These are phyloP conservation scores for Candida takata DNA, from an alignment of 805 yeast species.

Conservation along the genomic window DNA sequence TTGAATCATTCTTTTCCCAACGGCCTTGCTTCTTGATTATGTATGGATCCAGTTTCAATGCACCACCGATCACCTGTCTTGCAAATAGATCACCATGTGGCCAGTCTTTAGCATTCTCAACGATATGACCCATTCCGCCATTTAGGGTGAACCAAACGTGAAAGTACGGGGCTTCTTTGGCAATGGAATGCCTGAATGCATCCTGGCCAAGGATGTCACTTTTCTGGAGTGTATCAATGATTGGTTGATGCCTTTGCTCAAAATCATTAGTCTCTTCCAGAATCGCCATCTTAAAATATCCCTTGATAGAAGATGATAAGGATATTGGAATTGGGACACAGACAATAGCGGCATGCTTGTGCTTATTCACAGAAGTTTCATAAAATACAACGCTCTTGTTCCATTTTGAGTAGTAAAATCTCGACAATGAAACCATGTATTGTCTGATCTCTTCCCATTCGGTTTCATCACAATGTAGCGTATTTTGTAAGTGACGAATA, in stretches of 20 bases:
- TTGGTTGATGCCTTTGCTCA: constrained; percentile 24
- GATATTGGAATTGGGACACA: constrained; percentile 38
- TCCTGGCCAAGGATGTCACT: constrained; percentile 18
- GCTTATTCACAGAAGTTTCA: constrained; percentile 31
- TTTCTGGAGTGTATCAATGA: constrained; percentile 32
- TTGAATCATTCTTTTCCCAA: constrained; percentile 14
- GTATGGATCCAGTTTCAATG: constrained; percentile 32
- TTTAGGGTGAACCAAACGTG: constrained; percentile 42
- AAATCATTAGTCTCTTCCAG: constrained; percentile 31
- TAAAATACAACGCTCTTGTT: constrained; percentile 36
- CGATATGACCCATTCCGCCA: constrained; percentile 46
- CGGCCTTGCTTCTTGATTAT: constrained; percentile 27
- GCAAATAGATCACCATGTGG: constrained; percentile 41
- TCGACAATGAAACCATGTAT: constrained; percentile 35
- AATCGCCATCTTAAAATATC: constrained; percentile 37
- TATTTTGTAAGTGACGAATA: constrained; percentile 31
- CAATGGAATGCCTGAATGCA: constrained; percentile 30
- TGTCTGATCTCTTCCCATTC: constrained; percentile 37
- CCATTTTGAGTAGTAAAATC: constrained; percentile 30
- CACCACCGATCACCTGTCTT: constrained; percentile 39
- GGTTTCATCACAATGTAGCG: constrained; percentile 34
- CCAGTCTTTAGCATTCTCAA: constrained; percentile 36
- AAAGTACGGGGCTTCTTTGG: constrained; percentile 42
- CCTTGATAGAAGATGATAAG: constrained; percentile 25
- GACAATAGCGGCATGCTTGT: constrained; percentile 33